Percentiles rank a stretch among this genome's conserved stretches.
These are phyloP conservation scores for Phytomonas francai DNA, from an alignment of 208 protist species.

Conservation along the genomic window DNA sequence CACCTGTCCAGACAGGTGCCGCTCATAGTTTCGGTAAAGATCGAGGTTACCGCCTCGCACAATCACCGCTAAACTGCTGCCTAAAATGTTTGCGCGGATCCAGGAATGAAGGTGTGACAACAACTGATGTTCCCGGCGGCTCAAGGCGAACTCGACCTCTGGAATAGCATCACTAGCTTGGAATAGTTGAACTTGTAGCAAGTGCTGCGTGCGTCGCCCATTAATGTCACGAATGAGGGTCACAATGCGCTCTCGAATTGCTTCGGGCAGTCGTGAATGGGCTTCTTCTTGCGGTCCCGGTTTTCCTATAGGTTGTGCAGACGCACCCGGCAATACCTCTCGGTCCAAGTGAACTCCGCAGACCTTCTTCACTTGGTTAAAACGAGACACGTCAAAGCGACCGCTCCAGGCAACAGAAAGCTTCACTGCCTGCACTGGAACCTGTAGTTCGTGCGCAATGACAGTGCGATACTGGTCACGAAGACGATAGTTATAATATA, in stretches of 20 bases:
- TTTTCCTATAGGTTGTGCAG: not conserved
- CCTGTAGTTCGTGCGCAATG: constrained; percentile 43
- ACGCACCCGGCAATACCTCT: not conserved
- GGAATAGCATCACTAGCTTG: constrained; percentile 55
- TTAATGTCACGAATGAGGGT: constrained; percentile 48
- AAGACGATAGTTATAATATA: constrained; percentile 71
- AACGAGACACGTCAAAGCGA: constrained; percentile 65
- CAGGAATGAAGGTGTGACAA: constrained; percentile 38
- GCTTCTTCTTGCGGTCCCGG: not conserved
- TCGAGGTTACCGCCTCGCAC: constrained; percentile 28
- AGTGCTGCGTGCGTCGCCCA: constrained; percentile 22
- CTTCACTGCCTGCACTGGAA: constrained; percentile 46
- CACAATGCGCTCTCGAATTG: constrained; percentile 27
- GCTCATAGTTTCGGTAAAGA: not conserved
- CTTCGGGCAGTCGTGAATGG: constrained; percentile 13
- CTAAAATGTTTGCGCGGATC: constrained; percentile 33
- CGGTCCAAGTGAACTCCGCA: constrained; percentile 55
- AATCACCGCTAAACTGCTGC: constrained; percentile 40
- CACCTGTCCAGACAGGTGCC: not conserved
- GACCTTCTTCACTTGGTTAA: constrained; percentile 65
- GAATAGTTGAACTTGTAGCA: constrained; percentile 47
- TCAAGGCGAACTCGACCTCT: constrained; percentile 65
- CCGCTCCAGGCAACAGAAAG: constrained; percentile 82
- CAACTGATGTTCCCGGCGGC: constrained; percentile 32
- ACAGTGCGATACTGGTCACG: constrained; percentile 77